Evolutionary conservation across 768 basidiomycete genomes (phyloP).

Genomic region (Sporobolomyces phaffii): DNA sequence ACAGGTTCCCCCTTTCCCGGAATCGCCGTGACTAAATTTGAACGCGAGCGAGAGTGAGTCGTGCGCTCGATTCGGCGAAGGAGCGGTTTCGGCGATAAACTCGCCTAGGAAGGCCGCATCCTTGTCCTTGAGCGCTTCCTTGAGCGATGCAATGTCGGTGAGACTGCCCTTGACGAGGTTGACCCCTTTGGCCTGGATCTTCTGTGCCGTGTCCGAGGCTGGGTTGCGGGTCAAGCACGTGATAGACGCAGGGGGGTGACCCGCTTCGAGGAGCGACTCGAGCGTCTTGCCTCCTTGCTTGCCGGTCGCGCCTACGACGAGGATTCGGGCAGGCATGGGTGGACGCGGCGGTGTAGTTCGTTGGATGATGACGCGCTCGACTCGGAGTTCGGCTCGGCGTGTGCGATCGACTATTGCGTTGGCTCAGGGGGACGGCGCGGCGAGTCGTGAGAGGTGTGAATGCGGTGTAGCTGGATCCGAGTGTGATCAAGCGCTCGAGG

Average conservation of each 20-base stretch:
- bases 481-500: no score
- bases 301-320: constrained; percentile 21
- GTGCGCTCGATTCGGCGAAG: not conserved
- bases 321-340: not conserved
- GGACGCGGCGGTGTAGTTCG: no score
- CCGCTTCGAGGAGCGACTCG: constrained; percentile 9
- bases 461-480: no score
- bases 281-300: constrained; percentile 25
- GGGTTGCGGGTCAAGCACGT: constrained; percentile 43
- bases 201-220: constrained; percentile 28
- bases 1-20: constrained; percentile 18
- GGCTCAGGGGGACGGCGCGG: no score
- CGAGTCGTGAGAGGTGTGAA: not conserved
- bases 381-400: no score
- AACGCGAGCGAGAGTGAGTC: not conserved
- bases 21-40: constrained; percentile 7
- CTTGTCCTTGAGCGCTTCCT: constrained; percentile 36
- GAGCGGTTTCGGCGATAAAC: not conserved
- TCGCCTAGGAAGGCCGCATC: constrained; percentile 42
- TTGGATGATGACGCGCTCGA: no score
- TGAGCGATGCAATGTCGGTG: constrained; percentile 18
- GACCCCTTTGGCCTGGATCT: constrained; percentile 36
- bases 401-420: no score
- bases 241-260: constrained; percentile 10
- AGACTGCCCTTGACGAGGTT: constrained; percentile 41